Base-by-base conservation (phyloP, 2,329 filamentous ascomycete genomes). In the Aspergillus sp. region DNA sequence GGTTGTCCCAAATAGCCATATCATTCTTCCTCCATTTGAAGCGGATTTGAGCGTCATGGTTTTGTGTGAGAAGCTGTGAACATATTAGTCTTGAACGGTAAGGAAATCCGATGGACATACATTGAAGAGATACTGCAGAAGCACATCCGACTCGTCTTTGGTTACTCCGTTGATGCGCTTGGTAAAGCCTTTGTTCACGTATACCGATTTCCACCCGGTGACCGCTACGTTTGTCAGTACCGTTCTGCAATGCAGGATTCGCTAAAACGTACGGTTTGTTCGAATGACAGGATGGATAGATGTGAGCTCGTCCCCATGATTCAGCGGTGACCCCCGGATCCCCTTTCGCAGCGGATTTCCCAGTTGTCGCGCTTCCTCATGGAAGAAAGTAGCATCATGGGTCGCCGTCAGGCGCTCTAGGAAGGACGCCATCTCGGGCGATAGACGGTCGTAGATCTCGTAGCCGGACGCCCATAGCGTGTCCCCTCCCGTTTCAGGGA, bases 391-490 rank as follows among this genome's bases (percentile, higher is more conserved):
- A 0, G 78, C 79, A 64, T 82, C 83, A 49, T 78, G 82, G 0
- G 82, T 84, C 5, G 80, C 86, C 0, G 83, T 87, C 17, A 88
- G 71, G 0, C 72, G 71, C 56, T 88, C 85, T 34, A 88, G 76
- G 68, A 88, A 87, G 19, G 73, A 72, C 53, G 82, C 83, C 59
- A 83, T 82, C 0, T 81, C 75, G 2, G 76, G 74, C 9, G 82
- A 85, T 54, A 89, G 75, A 33, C 84, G 80, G 66, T 89, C 86
- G 65, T 87, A 89, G 7, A 87, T 71, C 65, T 89, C 85, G 65
- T 88, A 88, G 0, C 84, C 85, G 1, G 83, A 86, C 0, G 86
- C 86, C 85, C 86, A 89, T 4, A 89, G 79, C 0, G 86, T 88
- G 68, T 87, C 83, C 42, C 83, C 79, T 5, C 84, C 84, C 0